Evolutionary conservation across 805 yeast genomes (phyloP), one percentile per base, ranked within the genome.

Genomic region (Ogataea nakhonphanomensis): DNA sequence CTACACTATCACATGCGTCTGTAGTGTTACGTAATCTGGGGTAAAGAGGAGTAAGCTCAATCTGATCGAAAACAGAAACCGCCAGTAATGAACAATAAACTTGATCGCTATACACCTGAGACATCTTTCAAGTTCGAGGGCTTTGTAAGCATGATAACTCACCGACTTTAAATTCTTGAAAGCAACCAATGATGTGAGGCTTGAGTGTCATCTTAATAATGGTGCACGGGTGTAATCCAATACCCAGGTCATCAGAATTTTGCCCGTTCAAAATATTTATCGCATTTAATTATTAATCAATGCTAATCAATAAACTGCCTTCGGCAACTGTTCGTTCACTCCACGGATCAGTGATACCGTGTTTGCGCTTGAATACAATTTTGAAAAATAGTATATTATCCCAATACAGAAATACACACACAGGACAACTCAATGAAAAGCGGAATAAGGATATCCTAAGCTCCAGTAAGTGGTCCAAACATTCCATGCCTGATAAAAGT

Each of bases 381-480:
- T 4, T 4, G n/a, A 15, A 27, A 8, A 22, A 14, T 7, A n/a
- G 20, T 17, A 17, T 9, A 20, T 17, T 33, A 8, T 31, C 37
- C 13, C 42, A 42, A 9, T 33, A 26, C 15, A 40, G 37, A 20
- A 33, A 33, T 7, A 25, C 38, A 17, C 49, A 39, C 33, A 37
- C 32, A 25, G 44, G 32, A 26, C 46, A 33, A 11, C 22, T 31
- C 7, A 41, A 41, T 12, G 43, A 40, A 13, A 46, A 44, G n/a
- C 37, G 45, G 21, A 35, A 30, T 17, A 33, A 39, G 20, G 27
- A 45, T 2, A 30, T 30, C 9, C 22, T 38, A 37, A 9, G 25
- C 17, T 27, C 37, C 29, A 38, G 28, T 23, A 57, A 51, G 29
- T 61, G 66, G 66, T 44, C 65, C 1, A 57, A 58, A 37, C 65